phyloP scores from a whole-genome alignment of 169 alveolate genomes.

The Plasmodium billcollinsi region DNA sequence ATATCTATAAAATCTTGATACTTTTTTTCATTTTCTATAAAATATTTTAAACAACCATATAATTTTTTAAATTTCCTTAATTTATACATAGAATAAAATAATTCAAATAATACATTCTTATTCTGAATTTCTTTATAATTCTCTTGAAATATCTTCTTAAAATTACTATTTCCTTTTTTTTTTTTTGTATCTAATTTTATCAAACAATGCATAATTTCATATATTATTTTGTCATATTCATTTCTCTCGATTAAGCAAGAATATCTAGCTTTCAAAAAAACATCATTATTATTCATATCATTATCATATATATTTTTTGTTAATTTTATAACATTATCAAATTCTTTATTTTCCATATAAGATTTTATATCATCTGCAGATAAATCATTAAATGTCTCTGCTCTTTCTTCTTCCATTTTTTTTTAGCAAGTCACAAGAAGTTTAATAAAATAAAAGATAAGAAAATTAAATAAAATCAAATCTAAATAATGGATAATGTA shows the following conservation, averaged over 20 bases:
- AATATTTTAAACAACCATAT: conserved; percentile 54
- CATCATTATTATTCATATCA: conserved; percentile 1
- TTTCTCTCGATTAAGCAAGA: conserved; percentile 23
- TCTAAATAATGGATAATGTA: too few species aligned
- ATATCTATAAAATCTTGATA: conserved; percentile 27
- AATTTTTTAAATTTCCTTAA: conserved; percentile 42
- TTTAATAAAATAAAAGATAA: too few species aligned
- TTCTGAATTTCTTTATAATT: conserved; percentile 27
- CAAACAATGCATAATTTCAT: conserved; percentile 28
- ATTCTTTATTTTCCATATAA: conserved; percentile 26
- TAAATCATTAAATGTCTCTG: background rate
- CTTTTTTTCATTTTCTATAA: conserved; percentile 24
- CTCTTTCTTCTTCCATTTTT: background rate
- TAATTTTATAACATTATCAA: conserved; percentile 14
- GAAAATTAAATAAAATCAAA: too few species aligned
- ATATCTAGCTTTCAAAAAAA: conserved; percentile 34
- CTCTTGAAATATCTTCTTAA: conserved; percentile 44
- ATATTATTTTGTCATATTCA: conserved; percentile 7
- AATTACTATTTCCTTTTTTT: conserved; percentile 16
- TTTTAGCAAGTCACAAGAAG: too few species aligned
- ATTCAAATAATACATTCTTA: conserved; percentile 60
- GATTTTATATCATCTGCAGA: conserved; percentile 28
- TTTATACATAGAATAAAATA: conserved; percentile 67
- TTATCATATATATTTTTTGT: conserved; percentile 29
- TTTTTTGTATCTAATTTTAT: background rate